Conservation (phyloP, 176 grass and related monocot genomes). For the Aegilops sharonensis region DNA sequence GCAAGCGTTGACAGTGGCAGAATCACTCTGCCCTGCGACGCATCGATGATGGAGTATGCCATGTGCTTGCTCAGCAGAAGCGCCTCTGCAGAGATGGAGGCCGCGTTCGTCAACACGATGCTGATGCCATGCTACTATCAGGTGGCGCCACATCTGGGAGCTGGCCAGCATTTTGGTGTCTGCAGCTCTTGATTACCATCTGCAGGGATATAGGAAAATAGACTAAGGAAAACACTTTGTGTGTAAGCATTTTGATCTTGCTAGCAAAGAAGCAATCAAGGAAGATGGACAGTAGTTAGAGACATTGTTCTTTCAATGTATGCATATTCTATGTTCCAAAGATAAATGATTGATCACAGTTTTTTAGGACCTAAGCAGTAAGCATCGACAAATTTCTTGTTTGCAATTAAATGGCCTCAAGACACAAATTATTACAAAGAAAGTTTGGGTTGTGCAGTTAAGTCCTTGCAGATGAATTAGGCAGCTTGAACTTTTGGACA, state of each 20-base stretch:
- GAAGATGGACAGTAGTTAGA: no score
- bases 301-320: neutral
- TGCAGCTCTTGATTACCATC: constrained; percentile 27
- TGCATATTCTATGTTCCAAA: neutral
- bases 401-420: neutral
- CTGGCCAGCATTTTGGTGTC: constrained; percentile 6
- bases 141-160: neutral
- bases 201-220: neutral
- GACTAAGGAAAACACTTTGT: neutral
- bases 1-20: neutral
- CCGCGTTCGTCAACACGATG: constrained; percentile 34
- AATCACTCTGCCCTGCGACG: constrained; percentile 41
- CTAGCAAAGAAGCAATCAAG: no score
- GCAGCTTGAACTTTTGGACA: neutral
- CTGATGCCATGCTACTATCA: neutral
- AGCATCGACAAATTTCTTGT: neutral
- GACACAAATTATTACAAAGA: neutral
- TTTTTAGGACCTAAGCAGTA: neutral
- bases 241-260: neutral
- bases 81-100: constrained; percentile 34
- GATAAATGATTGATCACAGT: neutral
- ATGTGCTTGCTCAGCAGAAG: constrained; percentile 39
- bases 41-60: constrained; percentile 36
- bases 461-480: neutral
- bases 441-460: neutral